Base-by-base conservation (phyloP, 345 rosid genomes). In the Orychophragmus violaceus region DNA sequence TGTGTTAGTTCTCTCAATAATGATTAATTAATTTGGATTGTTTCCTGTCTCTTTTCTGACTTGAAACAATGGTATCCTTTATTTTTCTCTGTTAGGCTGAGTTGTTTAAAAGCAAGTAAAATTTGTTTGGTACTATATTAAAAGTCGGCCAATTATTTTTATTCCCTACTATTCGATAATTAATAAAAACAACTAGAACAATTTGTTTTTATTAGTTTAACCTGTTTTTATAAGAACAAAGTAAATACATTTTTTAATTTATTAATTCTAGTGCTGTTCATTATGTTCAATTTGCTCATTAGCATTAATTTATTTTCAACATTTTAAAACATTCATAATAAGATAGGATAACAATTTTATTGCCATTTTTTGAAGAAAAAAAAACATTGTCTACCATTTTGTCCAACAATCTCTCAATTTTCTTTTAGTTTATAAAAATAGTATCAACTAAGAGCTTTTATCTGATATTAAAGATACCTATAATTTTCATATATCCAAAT, bases 61-160 rank as follows among this genome's bases (percentile, higher is more conserved):
- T 66, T 72, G 39, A 58, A 23, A 57, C 76, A 57, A 36, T 7
- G 45, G 35, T 2, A 13, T 24, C 46, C 76, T 29, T 32, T 49
- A 61, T 58, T 58, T n/a, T 72, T 72, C 61, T 50, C 6, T 61
- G 61, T 72, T 65, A 51, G 76, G 60, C 54, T 65, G 66, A 24
- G 71, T 58, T 72, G 65, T 65, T 59, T 36, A 39, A 4, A 42
- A 30, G 6, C 24, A 28, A n/a, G 36, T 49, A 17, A 7, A 10
- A 21, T n/a, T 17, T 39, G 0, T 7, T n/a, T 39, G 42, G 27
- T 66, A 8, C 3, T 18, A 13, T 17, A 24, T 48, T 5, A 18
- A 59, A 36, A 35, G 8, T 59, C 18, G 2, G 55, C 30, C 74
- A 14, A 61, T 7, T 51, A 4, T 37, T 6, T 3, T 30, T 46